Percentiles rank a stretch among this genome's conserved stretches.
Conservation (phyloP, 345 rosid genomes). For the Acer yangbiense region DNA sequence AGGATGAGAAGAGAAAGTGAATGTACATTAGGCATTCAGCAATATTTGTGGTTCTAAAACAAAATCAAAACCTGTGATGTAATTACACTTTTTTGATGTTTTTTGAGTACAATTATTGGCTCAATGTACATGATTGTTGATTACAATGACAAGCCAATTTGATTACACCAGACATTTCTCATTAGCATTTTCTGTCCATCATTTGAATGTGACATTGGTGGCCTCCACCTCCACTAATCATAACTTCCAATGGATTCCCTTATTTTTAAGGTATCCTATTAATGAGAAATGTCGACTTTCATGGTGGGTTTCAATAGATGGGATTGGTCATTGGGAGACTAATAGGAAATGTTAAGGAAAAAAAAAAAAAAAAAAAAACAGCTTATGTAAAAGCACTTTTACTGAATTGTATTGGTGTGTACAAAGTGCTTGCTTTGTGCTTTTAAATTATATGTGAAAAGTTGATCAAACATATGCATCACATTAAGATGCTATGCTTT, state of each 20-base stretch:
- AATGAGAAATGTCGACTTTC: too few relatives aligned
- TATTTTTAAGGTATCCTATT: not conserved
- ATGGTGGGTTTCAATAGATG: not conserved
- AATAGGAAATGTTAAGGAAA: not conserved
- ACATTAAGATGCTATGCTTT: not conserved
- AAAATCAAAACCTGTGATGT: not conserved
- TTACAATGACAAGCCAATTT: not conserved
- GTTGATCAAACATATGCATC: not conserved
- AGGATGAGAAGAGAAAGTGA: constrained; percentile 20
- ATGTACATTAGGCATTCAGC: constrained; percentile 31
- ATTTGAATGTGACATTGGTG: constrained; percentile 2
- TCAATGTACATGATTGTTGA: not conserved
- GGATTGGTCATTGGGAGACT: not conserved
- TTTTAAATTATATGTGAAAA: not conserved
- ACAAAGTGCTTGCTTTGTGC: not conserved
- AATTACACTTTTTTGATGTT: not conserved
- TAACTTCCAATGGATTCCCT: not conserved
- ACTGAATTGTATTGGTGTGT: not conserved
- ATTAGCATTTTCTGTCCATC: not conserved
- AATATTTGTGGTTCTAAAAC: not conserved
- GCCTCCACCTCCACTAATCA: not conserved
- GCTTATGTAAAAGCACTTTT: not conserved
- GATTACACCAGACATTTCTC: not conserved
- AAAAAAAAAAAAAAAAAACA: too few relatives aligned
- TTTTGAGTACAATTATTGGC: constrained; percentile 1